Evolutionary conservation across 352 stramenopile genomes (phyloP).

Genomic region (Pythium dissimile): DNA sequence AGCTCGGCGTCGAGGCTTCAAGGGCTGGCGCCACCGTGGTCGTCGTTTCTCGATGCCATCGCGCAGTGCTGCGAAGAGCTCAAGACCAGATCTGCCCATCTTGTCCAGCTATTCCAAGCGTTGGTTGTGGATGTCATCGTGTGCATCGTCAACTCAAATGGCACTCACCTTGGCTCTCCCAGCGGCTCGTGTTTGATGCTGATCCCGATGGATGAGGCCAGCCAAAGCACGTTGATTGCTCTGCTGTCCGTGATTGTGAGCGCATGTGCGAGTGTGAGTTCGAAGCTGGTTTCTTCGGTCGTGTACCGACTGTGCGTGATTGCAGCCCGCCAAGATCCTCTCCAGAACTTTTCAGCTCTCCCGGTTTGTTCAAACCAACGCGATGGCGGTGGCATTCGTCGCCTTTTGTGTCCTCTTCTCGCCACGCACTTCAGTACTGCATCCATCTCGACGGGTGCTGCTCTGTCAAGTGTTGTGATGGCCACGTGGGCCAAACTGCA

Average conservation of each 20-base stretch:
- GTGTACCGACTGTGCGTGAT: background rate
- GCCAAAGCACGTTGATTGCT: background rate
- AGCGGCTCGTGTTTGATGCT: background rate
- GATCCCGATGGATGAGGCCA: background rate
- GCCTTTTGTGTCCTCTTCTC: background rate
- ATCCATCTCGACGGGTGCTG: background rate
- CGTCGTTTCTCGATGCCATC: conserved; percentile 12
- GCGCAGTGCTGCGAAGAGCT: conserved; percentile 17
- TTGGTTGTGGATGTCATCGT: conserved; percentile 13
- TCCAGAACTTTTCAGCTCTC: no score
- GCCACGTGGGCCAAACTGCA: background rate
- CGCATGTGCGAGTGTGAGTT: background rate
- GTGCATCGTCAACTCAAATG: conserved; percentile 7
- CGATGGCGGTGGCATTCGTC: background rate
- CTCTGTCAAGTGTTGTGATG: background rate
- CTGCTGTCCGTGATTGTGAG: conserved; percentile 9
- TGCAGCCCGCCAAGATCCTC: no score
- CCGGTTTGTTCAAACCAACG: no score
- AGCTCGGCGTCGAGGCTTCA: no score
- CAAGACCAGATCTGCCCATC: background rate
- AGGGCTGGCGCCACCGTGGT: conserved; percentile 6
- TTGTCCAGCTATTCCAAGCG: background rate
- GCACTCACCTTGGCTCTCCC: conserved; percentile 2
- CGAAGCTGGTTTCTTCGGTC: background rate
- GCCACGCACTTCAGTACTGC: background rate